These are phyloP conservation scores for Penicillium crustosum DNA, from an alignment of 2,329 filamentous ascomycete species.

Conservation along the genomic window DNA sequence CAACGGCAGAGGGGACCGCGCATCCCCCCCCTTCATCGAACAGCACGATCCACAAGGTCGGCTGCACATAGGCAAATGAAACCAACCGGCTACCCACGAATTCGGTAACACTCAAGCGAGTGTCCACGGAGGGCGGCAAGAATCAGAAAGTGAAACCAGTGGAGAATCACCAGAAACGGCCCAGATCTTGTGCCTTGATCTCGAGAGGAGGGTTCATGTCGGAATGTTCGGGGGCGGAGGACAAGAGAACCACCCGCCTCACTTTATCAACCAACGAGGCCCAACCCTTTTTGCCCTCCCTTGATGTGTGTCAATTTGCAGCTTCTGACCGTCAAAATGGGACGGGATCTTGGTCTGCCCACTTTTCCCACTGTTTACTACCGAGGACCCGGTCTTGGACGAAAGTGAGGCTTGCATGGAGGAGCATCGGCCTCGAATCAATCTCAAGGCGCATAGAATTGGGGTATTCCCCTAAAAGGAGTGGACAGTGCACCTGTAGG, in stretches of 20 bases:
- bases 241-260: slow-evolving; percentile 30
- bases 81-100: neutral
- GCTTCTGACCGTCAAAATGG: slow-evolving; percentile 2
- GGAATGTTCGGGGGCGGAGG: slow-evolving; percentile 19
- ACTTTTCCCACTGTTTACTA: neutral
- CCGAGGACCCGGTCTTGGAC: slow-evolving; percentile 5
- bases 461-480: neutral
- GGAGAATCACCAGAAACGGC: neutral
- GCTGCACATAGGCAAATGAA: slow-evolving; percentile 9
- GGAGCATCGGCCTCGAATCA: slow-evolving; percentile 15
- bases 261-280: slow-evolving; percentile 31
- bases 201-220: slow-evolving; percentile 12
- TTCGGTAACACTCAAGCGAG: slow-evolving; percentile 3
- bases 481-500: neutral
- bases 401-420: slow-evolving; percentile 26
- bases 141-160: neutral
- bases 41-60: slow-evolving; percentile 11
- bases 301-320: neutral
- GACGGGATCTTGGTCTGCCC: neutral
- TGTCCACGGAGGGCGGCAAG: slow-evolving; percentile 3
- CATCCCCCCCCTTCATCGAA: neutral
- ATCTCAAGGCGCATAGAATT: slow-evolving; percentile 1
- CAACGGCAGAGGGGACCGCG: slow-evolving; percentile 8
- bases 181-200: neutral
- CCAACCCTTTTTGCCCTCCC: slow-evolving; percentile 30